Base-by-base conservation (phyloP, 192 early-diverging fungal genomes). In the Coemansia reversa region DNA sequence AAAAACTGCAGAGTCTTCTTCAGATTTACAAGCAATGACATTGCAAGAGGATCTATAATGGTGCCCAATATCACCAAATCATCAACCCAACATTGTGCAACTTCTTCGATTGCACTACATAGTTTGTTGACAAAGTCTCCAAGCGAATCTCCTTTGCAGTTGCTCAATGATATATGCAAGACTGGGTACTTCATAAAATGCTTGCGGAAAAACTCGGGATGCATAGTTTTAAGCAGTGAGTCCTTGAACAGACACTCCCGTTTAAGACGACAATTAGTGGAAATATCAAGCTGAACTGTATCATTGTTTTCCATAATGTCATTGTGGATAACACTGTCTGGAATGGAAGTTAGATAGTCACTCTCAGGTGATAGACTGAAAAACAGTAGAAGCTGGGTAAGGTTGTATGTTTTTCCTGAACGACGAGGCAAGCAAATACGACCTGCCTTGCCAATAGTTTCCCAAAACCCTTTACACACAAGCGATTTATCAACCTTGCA, bases 401-500 rank as follows among this genome's bases (percentile, higher is more conserved):
- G 54, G 33, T 79, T 79, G 53, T 79, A 79, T 0, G 76, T 79
- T 53, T 79, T 79, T 4, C 76, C 67, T 3, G 71, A 79, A 19
- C 67, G 70, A 8, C 71, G 64, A 0, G 76, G 76, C n/a, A 79
- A 25, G 22, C 76, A 74, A 11, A 79, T 65, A 7, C 71, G 67
- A 7, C 61, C 71, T 20, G 72, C 76, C 4, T 74, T 22, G 1
- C 52, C 58, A 19, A 74, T 57, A 0, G 56, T 16, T 0, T 74
- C 76, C 76, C 76, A 79, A 42, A 79, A 79, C 0, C 76, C 76
- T 25, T 70, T 79, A 50, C 76, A 79, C 14, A 74, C 64, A 2
- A 79, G 67, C 1, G 76, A 70, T 24, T 79, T 79, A 62, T 79
- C 76, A 0, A 79, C 76, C 7, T 66, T 79, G 54, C 76, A 79